Conservation (phyloP, 108 stramenopile genomes). For the Fistulifera solaris region DNA sequence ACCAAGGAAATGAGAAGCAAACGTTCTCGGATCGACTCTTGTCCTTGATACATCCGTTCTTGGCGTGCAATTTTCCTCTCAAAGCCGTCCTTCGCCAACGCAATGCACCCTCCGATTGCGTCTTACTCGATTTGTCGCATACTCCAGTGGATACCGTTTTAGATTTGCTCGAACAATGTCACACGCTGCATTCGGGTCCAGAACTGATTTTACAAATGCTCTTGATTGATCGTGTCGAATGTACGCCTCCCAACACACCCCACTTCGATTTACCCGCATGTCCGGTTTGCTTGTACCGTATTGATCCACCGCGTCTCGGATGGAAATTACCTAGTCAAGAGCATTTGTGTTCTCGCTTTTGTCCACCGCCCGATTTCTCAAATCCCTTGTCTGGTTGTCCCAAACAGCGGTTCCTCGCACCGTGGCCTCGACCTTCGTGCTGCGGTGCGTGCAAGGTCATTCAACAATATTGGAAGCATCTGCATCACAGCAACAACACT, state of each 20-base stretch:
- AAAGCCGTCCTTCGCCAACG: not conserved
- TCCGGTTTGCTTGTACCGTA: constrained; percentile 73
- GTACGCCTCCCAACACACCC: constrained; percentile 4
- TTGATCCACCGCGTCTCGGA: constrained; percentile 57
- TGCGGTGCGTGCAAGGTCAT: constrained; percentile 68
- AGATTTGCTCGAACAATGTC: constrained; percentile 21
- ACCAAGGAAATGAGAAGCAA: no score
- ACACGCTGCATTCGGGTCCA: constrained; percentile 26
- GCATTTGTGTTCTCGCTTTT: constrained; percentile 60
- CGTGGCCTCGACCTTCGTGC: constrained; percentile 43
- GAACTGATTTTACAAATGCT: constrained; percentile 45
- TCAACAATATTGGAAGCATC: constrained; percentile 30
- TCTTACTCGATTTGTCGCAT: constrained; percentile 24
- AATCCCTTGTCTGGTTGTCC: constrained; percentile 33
- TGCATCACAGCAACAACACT: constrained; percentile 4
- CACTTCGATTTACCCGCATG: constrained; percentile 36
- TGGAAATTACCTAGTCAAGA: constrained; percentile 39
- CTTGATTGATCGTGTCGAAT: constrained; percentile 36
- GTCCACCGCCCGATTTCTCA: constrained; percentile 27
- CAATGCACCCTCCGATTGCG: constrained; percentile 26
- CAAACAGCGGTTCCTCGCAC: constrained; percentile 46
- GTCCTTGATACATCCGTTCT: constrained; percentile 7
- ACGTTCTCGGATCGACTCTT: constrained; percentile 2
- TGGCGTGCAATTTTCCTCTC: constrained; percentile 3
- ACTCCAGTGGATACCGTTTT: not conserved